Percentiles rank a stretch among this genome's conserved stretches.
phyloP scores from a whole-genome alignment of 331 rosid genomes.

The Arachis monticola region DNA sequence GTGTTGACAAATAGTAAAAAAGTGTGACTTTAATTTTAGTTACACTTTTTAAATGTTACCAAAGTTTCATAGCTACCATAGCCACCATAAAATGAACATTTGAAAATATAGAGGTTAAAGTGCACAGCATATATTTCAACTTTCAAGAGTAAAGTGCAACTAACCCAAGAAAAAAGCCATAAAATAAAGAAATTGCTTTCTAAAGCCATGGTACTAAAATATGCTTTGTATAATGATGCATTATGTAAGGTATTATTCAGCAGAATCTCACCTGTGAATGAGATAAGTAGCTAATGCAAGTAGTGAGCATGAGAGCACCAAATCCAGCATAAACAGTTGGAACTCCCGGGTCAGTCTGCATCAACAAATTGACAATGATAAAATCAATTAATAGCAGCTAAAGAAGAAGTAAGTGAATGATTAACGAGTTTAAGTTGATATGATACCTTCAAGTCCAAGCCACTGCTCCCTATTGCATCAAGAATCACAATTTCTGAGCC shows the following conservation, averaged over 20 bases:
- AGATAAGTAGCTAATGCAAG: constrained; percentile 89
- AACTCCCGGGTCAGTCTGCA: constrained; percentile 89
- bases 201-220: neutral
- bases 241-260: neutral
- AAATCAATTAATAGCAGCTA: constrained; percentile 24
- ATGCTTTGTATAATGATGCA: neutral
- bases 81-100: too few relatives aligned
- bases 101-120: too few relatives aligned
- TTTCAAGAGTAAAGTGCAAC: neutral
- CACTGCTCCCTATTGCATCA: constrained; percentile 94
- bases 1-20: too few relatives aligned
- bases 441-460: constrained; percentile 83
- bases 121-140: too few relatives aligned
- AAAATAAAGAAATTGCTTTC: neutral
- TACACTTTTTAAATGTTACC: too few relatives aligned
- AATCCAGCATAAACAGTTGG: constrained; percentile 95
- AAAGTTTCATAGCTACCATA: too few relatives aligned
- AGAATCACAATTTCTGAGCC: constrained; percentile 71
- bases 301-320: constrained; percentile 96
- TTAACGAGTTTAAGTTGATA: constrained; percentile 16
- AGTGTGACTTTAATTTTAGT: too few relatives aligned
- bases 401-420: neutral
- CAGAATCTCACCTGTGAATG: constrained; percentile 82
- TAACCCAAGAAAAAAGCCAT: constrained; percentile 23
- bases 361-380: constrained; percentile 14